These are phyloP conservation scores for Trypanosoma theileri DNA, from an alignment of 208 protist species.

Conservation along the genomic window DNA sequence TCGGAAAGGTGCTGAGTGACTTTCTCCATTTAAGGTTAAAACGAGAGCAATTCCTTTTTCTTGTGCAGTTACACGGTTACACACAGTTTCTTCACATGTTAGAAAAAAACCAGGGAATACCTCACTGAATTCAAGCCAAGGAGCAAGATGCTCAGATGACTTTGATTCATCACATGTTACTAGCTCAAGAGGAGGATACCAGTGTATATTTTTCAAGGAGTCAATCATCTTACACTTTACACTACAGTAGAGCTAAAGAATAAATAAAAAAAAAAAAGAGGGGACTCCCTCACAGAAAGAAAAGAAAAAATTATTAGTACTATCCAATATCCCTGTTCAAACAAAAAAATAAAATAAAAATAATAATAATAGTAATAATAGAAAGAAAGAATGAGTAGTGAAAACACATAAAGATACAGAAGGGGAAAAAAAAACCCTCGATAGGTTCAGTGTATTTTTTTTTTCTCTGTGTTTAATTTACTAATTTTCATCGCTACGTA, in stretches of 20 bases:
- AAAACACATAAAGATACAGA: neutral
- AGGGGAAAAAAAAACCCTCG: slow-evolving; percentile 1
- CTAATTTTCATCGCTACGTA: slow-evolving; percentile 46
- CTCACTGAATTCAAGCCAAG: slow-evolving; percentile 73
- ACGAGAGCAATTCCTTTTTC: slow-evolving; percentile 57
- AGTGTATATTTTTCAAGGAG: slow-evolving; percentile 28
- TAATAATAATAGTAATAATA: too few species aligned
- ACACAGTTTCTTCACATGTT: slow-evolving; percentile 56
- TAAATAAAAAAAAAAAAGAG: slow-evolving; percentile 19
- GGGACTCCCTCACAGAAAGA: neutral
- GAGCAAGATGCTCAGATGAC: slow-evolving; percentile 26
- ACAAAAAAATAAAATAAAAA: too few species aligned
- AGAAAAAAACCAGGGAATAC: slow-evolving; percentile 76
- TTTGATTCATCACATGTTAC: slow-evolving; percentile 25
- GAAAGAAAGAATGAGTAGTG: neutral
- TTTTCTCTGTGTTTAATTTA: slow-evolving; percentile 8
- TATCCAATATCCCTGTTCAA: too few species aligned
- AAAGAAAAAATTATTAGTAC: slow-evolving; percentile 20
- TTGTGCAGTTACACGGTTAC: slow-evolving; percentile 32
- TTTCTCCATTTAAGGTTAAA: slow-evolving; percentile 63
- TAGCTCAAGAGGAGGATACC: slow-evolving; percentile 40
- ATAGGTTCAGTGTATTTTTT: neutral
- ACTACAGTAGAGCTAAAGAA: neutral
- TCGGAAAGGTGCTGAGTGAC: slow-evolving; percentile 50
- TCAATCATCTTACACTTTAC: slow-evolving; percentile 7